These are phyloP conservation scores for Boletellus ananas DNA, from an alignment of 768 basidiomycete species.

Conservation along the genomic window DNA sequence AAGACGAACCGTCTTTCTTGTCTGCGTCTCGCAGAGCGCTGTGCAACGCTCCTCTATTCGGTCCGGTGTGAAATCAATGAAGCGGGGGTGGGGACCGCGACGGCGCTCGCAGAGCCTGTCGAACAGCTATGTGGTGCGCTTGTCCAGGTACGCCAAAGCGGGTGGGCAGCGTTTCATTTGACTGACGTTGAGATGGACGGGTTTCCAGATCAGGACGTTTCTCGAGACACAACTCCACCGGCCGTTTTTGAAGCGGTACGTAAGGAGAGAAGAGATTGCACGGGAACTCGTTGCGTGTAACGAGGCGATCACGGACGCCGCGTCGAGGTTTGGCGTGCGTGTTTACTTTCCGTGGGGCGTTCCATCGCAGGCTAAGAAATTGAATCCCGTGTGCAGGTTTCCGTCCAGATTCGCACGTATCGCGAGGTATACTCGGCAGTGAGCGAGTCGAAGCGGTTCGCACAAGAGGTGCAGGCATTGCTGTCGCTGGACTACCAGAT, in stretches of 20 bases:
- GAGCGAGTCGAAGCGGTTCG: constrained; percentile 20
- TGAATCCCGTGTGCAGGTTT: constrained; percentile 28
- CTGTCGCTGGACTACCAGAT: constrained; percentile 17
- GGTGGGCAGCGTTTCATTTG: neutral
- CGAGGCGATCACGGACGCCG: constrained; percentile 48
- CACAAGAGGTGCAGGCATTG: constrained; percentile 17
- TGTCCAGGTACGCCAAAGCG: constrained; percentile 39
- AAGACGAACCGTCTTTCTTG: constrained; percentile 68
- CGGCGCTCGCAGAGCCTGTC: constrained; percentile 51
- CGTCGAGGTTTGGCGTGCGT: constrained; percentile 23
- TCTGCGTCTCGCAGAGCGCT: constrained; percentile 68
- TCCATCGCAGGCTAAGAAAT: neutral
- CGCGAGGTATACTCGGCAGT: constrained; percentile 44
- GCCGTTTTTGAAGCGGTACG: constrained; percentile 75
- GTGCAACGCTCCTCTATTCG: constrained; percentile 62
- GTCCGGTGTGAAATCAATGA: constrained; percentile 58
- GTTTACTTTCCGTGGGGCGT: neutral
- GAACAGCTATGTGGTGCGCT: constrained; percentile 28
- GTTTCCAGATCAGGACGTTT: constrained; percentile 44
- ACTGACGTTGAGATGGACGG: neutral
- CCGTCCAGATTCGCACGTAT: constrained; percentile 52
- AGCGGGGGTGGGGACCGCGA: constrained; percentile 49
- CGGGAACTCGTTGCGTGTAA: constrained; percentile 51
- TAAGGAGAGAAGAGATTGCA: constrained; percentile 67
- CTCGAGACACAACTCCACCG: constrained; percentile 57